Percentiles rank a stretch among this genome's conserved stretches.
These are phyloP conservation scores for Microcos paniculata DNA, from an alignment of 345 rosid species.

Conservation along the genomic window DNA sequence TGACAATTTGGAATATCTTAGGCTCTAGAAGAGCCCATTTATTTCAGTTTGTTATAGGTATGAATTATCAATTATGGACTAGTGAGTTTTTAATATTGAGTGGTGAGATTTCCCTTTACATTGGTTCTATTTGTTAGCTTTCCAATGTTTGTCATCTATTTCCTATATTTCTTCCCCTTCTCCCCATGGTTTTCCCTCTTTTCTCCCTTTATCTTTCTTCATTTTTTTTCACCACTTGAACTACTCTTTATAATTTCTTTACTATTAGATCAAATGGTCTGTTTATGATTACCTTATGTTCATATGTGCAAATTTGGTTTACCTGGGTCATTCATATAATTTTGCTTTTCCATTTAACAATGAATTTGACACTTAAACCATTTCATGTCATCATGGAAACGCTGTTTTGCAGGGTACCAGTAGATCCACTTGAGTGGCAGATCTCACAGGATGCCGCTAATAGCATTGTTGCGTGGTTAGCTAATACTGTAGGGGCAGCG, in stretches of 20 bases:
- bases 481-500: slow-evolving; percentile 91
- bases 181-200: background rate
- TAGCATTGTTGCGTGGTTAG: slow-evolving; percentile 69
- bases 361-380: background rate
- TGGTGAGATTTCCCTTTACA: background rate
- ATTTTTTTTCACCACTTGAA: background rate
- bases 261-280: no score
- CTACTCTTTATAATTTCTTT: background rate
- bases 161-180: background rate
- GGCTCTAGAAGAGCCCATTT: no score
- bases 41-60: background rate
- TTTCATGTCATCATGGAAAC: background rate
- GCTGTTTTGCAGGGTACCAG: slow-evolving; percentile 63
- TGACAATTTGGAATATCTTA: no score
- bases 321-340: background rate
- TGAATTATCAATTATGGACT: no score
- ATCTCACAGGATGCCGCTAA: slow-evolving; percentile 92
- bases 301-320: background rate
- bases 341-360: background rate
- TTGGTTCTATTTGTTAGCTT: background rate
- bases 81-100: background rate
- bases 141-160: background rate
- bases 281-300: background rate
- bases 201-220: background rate
- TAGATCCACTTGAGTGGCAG: slow-evolving; percentile 98